Percentiles rank a stretch among this genome's conserved stretches.
Evolutionary conservation across 371 early-diverging fungal genomes (phyloP).

Genomic region (Mucor velutinosus): DNA sequence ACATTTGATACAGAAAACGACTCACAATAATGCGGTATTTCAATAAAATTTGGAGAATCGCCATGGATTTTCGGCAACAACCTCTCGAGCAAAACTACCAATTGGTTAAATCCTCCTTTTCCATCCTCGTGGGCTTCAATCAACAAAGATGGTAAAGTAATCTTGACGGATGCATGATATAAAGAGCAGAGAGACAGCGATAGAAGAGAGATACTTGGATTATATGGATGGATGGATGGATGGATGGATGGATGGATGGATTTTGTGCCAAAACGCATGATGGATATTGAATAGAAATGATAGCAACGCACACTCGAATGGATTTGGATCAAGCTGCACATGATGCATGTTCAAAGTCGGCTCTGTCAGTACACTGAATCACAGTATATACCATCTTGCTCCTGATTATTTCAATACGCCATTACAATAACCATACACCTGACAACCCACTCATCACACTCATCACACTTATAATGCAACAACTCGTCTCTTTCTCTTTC

Average conservation of each 20-base stretch:
- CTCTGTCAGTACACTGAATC: too few relatives aligned
- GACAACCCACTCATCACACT: too few relatives aligned
- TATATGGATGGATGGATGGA: neutral
- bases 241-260: neutral
- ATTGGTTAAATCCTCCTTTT: constrained; percentile 14
- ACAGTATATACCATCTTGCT: too few relatives aligned
- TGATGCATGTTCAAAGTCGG: too few relatives aligned
- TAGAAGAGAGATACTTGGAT: neutral
- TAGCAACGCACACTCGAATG: too few relatives aligned
- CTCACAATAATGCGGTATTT: neutral
- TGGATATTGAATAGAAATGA: too few relatives aligned
- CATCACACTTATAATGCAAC: too few relatives aligned
- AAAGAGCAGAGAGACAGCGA: neutral
- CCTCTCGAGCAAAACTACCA: constrained; percentile 1
- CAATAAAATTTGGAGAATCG: neutral
- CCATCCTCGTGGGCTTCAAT: constrained; percentile 21
- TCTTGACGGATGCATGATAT: neutral
- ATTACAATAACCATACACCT: too few relatives aligned
- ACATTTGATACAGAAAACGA: neutral
- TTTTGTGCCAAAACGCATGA: neutral
- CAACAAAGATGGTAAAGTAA: constrained; percentile 17
- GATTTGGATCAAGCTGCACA: too few relatives aligned
- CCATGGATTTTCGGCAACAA: neutral
- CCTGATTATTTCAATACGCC: too few relatives aligned
- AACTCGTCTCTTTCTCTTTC: too few relatives aligned